phyloP scores from a whole-genome alignment of 176 grass and related monocot genomes.

The Cocos nucifera region DNA sequence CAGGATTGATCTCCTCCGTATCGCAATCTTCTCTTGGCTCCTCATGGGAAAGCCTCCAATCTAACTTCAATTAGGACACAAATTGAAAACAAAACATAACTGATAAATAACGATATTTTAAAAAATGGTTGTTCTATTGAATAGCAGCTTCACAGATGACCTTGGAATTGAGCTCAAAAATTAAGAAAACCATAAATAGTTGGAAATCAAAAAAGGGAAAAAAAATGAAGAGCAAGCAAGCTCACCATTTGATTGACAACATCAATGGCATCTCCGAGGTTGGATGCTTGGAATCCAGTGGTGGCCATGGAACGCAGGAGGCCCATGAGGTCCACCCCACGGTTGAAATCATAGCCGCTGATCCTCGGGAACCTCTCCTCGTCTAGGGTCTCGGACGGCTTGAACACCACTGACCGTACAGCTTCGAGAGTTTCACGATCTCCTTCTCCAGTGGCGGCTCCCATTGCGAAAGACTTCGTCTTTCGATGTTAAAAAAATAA shows the following conservation, averaged over 20 bases:
- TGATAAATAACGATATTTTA: neutral
- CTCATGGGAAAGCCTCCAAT: constrained; percentile 81
- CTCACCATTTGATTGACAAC: constrained; percentile 72
- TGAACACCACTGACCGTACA: constrained; percentile 56
- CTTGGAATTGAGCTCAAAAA: too few species aligned
- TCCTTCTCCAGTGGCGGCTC: too few species aligned
- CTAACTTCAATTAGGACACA: constrained; percentile 39
- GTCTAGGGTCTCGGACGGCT: constrained; percentile 56
- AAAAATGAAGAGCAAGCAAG: too few species aligned
- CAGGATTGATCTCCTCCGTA: constrained; percentile 45
- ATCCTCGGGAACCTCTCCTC: constrained; percentile 36
- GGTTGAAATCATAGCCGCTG: constrained; percentile 61
- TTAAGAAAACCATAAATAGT: too few species aligned
- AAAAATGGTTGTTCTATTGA: neutral
- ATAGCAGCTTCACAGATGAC: too few species aligned
- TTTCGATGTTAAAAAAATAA: too few species aligned
- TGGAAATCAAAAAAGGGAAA: too few species aligned
- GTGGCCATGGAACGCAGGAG: constrained; percentile 46
- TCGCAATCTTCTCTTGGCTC: constrained; percentile 45
- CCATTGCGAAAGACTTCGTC: too few species aligned
- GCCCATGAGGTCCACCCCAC: constrained; percentile 30
- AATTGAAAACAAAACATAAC: neutral
- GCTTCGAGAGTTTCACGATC: too few species aligned
- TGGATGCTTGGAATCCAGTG: constrained; percentile 78
- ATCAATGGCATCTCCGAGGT: constrained; percentile 60